Conservation (phyloP, 176 grass and related monocot species). For the Oryza punctata region DNA sequence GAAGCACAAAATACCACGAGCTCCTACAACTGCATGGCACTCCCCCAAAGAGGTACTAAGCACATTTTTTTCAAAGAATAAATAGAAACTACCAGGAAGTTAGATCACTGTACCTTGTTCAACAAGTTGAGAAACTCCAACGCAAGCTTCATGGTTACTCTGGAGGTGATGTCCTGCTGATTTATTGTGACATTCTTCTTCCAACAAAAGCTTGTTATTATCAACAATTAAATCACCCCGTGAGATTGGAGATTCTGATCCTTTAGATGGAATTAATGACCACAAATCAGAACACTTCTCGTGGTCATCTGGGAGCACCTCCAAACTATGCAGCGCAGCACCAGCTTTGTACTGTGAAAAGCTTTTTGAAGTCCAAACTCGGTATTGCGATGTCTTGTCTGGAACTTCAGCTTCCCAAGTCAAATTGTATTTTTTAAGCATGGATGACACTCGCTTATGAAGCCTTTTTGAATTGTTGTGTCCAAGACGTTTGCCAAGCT, state of each 20-base stretch:
- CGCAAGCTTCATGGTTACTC: slow-evolving; percentile 37
- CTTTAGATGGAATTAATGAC: slow-evolving; percentile 51
- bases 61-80: slow-evolving; percentile 22
- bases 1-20: slow-evolving; percentile 21
- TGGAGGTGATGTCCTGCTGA: slow-evolving; percentile 30
- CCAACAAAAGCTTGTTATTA: slow-evolving; percentile 41
- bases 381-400: slow-evolving; percentile 69
- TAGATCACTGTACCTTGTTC: slow-evolving; percentile 38
- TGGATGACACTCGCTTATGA: slow-evolving; percentile 67
- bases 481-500: slow-evolving; percentile 79
- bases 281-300: slow-evolving; percentile 38
- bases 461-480: slow-evolving; percentile 75
- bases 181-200: slow-evolving; percentile 47
- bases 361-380: slow-evolving; percentile 87
- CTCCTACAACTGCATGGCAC: slow-evolving; percentile 8
- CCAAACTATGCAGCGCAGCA: slow-evolving; percentile 51
- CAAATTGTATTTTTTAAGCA: slow-evolving; percentile 73
- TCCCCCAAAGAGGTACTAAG: neutral
- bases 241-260: slow-evolving; percentile 32
- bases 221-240: slow-evolving; percentile 32
- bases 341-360: slow-evolving; percentile 57
- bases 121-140: slow-evolving; percentile 34
- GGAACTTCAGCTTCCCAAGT: slow-evolving; percentile 73
- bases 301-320: slow-evolving; percentile 44
- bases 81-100: slow-evolving; percentile 1